Base-by-base conservation (phyloP, 2,329 filamentous ascomycete genomes). In the Sporothrix euskadiensis region DNA sequence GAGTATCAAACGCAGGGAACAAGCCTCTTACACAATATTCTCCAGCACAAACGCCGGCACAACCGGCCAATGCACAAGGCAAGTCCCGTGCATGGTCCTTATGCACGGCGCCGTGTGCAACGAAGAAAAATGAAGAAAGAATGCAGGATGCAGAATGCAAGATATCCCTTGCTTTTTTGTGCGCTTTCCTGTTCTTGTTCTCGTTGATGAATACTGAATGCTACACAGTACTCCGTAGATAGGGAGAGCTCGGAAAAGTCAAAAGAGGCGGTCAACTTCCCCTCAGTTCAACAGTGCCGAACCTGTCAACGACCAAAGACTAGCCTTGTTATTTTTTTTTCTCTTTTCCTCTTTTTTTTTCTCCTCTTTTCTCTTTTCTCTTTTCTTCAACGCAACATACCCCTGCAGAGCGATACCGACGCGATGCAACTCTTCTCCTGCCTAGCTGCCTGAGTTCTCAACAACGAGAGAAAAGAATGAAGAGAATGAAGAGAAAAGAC, bases 21-120 rank as follows among this genome's bases (percentile, higher is more conserved):
- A 63, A 9, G 19, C 32, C 16, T 12, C 9, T 19, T 16, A 35
- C 9, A 35, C 56, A 59, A 9, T 19, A 52, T 68, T 68, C 65
- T 52, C 65, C 44, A 68, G 65, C 65, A 68, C 65, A 66, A 66
- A 10, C 14, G 41, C 44, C 39, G n/a, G 61, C 61, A 47, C 61
- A 65, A 30, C 22, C 22, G 41, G 26, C 65, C 65, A 35, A 35
- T 68, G 65, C 63, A 65, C 12, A 61, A 12, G 52, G 52, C 16
- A 61, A 61, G 32, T 12, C 30, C 32, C 39, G 39, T 65, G 61
- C 61, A 66, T 66, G 61, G 9, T 30, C 39, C 61, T 66, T 66
- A 66, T 66, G 61, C 61, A 66, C 61, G 22, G 44, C 44, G 65
- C 65, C 65, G 65, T 49, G 26, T 35, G 39, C 61, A 66, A 44